Evolutionary conservation across 1,284 basidiomycete species (phyloP).

Genomic region (Pterula multifida): DNA sequence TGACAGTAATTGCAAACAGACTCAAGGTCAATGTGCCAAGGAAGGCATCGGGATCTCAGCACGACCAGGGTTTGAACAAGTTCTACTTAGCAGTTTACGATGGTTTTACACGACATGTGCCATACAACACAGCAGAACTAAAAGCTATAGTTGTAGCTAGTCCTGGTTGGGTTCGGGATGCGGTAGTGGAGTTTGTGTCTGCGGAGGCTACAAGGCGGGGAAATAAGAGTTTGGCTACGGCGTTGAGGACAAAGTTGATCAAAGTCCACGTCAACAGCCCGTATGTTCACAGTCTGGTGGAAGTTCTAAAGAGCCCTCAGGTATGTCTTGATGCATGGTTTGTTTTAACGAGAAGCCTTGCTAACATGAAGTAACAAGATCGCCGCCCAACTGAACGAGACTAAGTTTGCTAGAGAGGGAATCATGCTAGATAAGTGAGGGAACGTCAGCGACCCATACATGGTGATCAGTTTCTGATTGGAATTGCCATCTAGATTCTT

Average conservation of each 20-base stretch:
- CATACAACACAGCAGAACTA: conserved; percentile 61
- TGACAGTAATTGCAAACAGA: conserved; percentile 90
- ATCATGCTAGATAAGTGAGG: conserved; percentile 79
- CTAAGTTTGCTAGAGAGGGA: conserved; percentile 95
- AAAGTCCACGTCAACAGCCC: conserved; percentile 88
- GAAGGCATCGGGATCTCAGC: conserved; percentile 77
- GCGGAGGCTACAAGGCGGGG: conserved; percentile 70
- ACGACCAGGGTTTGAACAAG: conserved; percentile 77
- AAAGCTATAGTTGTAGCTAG: conserved; percentile 93
- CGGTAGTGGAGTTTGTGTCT: conserved; percentile 80
- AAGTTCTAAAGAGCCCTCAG: conserved; percentile 91
- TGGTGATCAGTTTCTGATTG: too few relatives aligned
- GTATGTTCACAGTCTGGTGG: conserved; percentile 92
- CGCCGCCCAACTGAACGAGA: conserved; percentile 77
- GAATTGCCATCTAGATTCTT: conserved; percentile 67
- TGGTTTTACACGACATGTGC: conserved; percentile 83
- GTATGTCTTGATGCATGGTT: conserved; percentile 26
- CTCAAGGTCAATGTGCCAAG: conserved; percentile 87
- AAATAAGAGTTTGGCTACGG: conserved; percentile 74
- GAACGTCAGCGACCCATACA: conserved; percentile 6
- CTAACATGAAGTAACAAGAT: conserved; percentile 40
- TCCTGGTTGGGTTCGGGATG: conserved; percentile 91
- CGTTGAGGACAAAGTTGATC: conserved; percentile 73
- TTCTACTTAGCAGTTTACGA: conserved; percentile 85
- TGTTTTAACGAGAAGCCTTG: conserved; percentile 3